These are phyloP conservation scores for Dunaliella primolecta DNA, from an alignment of 139 green algal species.

Conservation along the genomic window DNA sequence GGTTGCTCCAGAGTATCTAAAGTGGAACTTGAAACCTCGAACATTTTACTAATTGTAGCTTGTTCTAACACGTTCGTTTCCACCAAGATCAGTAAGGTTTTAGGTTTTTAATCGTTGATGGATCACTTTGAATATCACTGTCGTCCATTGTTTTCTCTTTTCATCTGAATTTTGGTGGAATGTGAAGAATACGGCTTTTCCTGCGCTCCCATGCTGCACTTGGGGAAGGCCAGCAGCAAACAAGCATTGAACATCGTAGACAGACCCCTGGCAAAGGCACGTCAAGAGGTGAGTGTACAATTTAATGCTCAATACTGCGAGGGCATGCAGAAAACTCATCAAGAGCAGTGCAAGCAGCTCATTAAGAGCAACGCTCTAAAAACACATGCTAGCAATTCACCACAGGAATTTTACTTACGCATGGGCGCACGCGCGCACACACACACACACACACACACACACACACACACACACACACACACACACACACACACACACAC, in stretches of 20 bases:
- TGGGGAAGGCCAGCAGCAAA: not conserved
- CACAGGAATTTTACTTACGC: too few species aligned
- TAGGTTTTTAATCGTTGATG: not conserved
- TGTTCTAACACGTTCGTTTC: too few species aligned
- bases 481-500: not conserved
- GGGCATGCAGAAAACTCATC: too few species aligned
- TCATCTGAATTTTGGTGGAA: not conserved
- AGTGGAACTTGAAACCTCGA: not conserved
- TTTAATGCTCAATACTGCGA: not conserved
- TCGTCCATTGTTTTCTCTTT: not conserved
- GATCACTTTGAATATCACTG: not conserved
- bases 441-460: not conserved
- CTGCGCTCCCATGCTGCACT: not conserved
- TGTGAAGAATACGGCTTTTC: not conserved
- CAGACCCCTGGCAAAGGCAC: constrained; percentile 56
- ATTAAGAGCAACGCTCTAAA: too few species aligned
- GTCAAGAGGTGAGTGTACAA: constrained; percentile 46
- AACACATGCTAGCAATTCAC: too few species aligned
- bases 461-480: not conserved
- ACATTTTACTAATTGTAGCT: not conserved
- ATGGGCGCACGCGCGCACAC: too few species aligned
- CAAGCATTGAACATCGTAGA: constrained; percentile 69
- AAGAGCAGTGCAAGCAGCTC: too few species aligned
- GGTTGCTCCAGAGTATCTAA: constrained; percentile 20
- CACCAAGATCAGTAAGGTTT: not conserved